Conservation (phyloP, 2,329 filamentous ascomycete genomes). For the Trichoderma simmonsii region DNA sequence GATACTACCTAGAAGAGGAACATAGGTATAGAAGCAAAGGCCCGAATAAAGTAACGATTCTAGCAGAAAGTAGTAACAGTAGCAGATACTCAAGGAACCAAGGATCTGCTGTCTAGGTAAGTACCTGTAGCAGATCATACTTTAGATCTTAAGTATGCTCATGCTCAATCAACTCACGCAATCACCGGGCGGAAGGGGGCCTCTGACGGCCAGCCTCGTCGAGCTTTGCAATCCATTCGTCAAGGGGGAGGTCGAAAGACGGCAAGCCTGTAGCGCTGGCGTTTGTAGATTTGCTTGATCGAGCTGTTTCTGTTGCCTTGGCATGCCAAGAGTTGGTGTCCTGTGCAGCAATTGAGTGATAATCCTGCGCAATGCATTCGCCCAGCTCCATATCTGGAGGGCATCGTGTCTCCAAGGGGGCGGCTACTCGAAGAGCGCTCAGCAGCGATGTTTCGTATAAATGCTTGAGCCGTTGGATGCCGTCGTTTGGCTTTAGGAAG, state of each 20-base stretch:
- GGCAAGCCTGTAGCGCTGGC: background rate
- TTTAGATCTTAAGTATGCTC: background rate
- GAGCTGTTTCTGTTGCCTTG: background rate
- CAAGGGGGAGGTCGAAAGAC: background rate
- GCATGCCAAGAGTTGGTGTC: background rate
- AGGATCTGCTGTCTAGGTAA: too few relatives aligned
- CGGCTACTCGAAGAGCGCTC: constrained; percentile 15
- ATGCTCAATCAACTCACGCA: background rate
- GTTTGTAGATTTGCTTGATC: background rate
- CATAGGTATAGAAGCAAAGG: too few relatives aligned
- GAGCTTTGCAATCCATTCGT: constrained; percentile 5
- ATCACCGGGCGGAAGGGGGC: background rate
- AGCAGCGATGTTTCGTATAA: constrained; percentile 18
- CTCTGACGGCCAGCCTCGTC: background rate
- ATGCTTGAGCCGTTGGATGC: background rate
- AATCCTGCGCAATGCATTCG: constrained; percentile 23
- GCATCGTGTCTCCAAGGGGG: background rate
- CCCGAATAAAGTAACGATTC: too few relatives aligned
- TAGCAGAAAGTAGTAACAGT: too few relatives aligned
- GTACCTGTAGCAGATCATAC: too few relatives aligned
- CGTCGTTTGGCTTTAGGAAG: background rate
- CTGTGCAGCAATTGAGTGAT: constrained; percentile 23
- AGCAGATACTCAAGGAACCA: too few relatives aligned
- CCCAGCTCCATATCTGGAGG: constrained; percentile 14
- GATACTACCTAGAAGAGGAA: background rate